Conservation (phyloP, 768 basidiomycete species). For the Mycena venus region DNA sequence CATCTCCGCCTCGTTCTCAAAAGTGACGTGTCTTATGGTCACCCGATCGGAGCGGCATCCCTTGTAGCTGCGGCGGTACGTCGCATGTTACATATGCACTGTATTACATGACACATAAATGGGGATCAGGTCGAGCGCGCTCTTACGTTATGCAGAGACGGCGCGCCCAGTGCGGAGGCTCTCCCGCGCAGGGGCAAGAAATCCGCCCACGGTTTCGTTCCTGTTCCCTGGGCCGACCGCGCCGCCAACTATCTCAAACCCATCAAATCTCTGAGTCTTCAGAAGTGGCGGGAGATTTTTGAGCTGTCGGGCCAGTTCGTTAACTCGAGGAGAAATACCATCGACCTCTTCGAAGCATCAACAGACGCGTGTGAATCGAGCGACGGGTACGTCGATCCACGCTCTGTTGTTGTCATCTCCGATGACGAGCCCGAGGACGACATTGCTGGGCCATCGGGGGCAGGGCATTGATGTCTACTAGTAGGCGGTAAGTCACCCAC, state of each 20-base stretch:
- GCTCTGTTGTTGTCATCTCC: no score
- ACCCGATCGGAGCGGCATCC: conserved; percentile 1
- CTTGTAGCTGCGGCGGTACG: neutral
- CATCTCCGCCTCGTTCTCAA: neutral
- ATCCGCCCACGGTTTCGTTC: neutral
- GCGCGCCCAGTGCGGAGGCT: neutral
- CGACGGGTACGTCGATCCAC: neutral
- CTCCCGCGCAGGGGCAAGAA: neutral
- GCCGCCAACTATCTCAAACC: neutral
- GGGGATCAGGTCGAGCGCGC: conserved; percentile 14
- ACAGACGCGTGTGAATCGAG: neutral
- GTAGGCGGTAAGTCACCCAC: no score
- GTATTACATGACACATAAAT: no score
- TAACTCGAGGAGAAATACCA: neutral
- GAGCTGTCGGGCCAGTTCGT: neutral
- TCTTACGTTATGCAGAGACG: neutral
- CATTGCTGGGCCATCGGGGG: no score
- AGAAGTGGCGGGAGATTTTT: conserved; percentile 9
- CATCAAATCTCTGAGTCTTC: neutral
- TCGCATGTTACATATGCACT: neutral
- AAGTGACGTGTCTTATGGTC: neutral
- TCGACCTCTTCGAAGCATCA: neutral
- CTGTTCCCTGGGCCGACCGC: conserved; percentile 3
- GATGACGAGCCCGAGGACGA: no score
- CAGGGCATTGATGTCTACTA: no score